Evolutionary conservation across 1,139 yeast species (phyloP).

Genomic region (Candida tropicalis): DNA sequence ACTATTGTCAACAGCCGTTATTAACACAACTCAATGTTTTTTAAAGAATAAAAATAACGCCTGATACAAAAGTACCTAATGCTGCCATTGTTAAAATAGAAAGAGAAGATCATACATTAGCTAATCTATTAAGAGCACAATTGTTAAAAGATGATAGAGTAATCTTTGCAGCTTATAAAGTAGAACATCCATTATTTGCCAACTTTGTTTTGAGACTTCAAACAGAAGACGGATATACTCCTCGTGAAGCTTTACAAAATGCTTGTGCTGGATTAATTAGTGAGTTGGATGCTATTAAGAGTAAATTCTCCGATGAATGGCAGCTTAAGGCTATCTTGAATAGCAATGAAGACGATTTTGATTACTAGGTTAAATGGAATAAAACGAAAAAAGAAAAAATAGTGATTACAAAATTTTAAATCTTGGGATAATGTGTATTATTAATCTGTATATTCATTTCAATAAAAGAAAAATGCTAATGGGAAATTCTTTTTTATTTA

Average conservation of each 20-base stretch:
- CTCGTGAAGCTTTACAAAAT: constrained; percentile 84
- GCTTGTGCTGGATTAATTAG: constrained; percentile 85
- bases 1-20: constrained; percentile 6
- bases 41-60: constrained; percentile 72
- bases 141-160: constrained; percentile 84
- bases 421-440: background rate
- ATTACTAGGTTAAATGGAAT: background rate
- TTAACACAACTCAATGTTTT: background rate
- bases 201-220: constrained; percentile 91
- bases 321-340: constrained; percentile 72
- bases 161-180: constrained; percentile 93
- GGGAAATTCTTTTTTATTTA: background rate
- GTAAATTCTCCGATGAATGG: constrained; percentile 90
- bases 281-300: constrained; percentile 72
- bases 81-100: constrained; percentile 92
- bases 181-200: constrained; percentile 96
- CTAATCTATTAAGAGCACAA: constrained; percentile 85
- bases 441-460: background rate
- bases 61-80: constrained; percentile 94
- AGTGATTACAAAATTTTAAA: too few relatives aligned
- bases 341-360: constrained; percentile 16
- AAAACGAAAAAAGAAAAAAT: too few relatives aligned
- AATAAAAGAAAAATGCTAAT: too few relatives aligned
- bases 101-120: constrained; percentile 96
- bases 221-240: constrained; percentile 92